Evolutionary conservation across 768 basidiomycete species (phyloP), one percentile per base, ranked within the genome.

Genomic region (Pleurotus tuber-regium): DNA sequence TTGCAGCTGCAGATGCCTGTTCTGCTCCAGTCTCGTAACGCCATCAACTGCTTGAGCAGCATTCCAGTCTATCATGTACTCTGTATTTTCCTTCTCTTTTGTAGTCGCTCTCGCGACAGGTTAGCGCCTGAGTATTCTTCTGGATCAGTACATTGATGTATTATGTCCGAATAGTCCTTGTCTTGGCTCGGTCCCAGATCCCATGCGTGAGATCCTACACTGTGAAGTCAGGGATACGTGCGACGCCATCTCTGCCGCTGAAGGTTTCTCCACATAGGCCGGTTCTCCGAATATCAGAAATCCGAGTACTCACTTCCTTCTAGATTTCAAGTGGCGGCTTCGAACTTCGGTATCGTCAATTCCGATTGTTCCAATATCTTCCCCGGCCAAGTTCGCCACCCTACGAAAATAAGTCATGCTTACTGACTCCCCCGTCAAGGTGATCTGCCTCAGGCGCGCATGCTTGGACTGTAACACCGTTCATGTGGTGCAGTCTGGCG

Each of bases 301-400:
- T 26, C 33, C 43, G 21, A 18, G 23, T 12, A 38, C 24, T 31
- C 28, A n/a, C n/a, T n/a, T 4, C 28, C 10, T 40, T n/a, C 39
- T 52, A 82, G 80, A 0, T 83, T 72, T 68, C 85, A 88, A 64
- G 77, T 88, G 52, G 75, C 77, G 18, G 51, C 70, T 33, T 77
- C 79, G 53, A 83, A 80, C 64, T 55, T 59, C 3, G 75, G 66
- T 19, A 54, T 62, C 52, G 78, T 86, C 59, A 71, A 84, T 61
- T 48, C 76, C 1, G 62, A 57, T 16, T 88, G 87, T 62, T 66
- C 70, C 46, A 83, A 88, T 67, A 72, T 88, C 38, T 60, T 61
- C 12, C 54, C 69, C 7, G 82, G 75, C 50, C 70, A 82, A 69
- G 80, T 76, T 43, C 50, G 65, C 11, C n/a, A n/a, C n/a, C 24